Evolutionary conservation across 2,329 filamentous ascomycete species (phyloP).

Genomic region (Ophiostoma tasmaniense): DNA sequence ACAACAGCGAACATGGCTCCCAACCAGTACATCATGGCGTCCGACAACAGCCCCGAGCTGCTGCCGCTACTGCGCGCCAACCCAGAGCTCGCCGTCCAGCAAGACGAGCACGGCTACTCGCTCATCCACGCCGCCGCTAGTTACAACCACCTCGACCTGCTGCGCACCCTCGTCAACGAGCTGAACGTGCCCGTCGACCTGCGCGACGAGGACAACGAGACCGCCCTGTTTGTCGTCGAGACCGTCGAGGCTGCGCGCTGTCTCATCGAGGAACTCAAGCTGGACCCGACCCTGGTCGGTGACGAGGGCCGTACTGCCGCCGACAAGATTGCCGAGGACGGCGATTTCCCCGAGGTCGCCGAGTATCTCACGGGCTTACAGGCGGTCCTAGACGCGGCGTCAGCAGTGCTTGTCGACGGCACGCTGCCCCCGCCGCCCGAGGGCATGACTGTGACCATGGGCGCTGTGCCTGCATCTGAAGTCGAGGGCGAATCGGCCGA

Average conservation of each 20-base stretch:
- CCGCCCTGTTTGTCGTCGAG: slow-evolving; percentile 89
- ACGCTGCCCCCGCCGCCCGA: slow-evolving; percentile 58
- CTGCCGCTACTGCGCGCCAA: slow-evolving; percentile 65
- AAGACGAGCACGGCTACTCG: slow-evolving; percentile 91
- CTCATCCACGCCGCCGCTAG: slow-evolving; percentile 87
- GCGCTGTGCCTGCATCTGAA: slow-evolving; percentile 43
- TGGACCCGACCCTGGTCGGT: slow-evolving; percentile 58
- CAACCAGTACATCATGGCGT: slow-evolving; percentile 68
- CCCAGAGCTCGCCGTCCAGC: slow-evolving; percentile 65
- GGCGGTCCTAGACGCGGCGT: slow-evolving; percentile 21
- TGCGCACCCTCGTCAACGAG: slow-evolving; percentile 65
- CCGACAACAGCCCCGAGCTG: slow-evolving; percentile 69
- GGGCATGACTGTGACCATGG: slow-evolving; percentile 69
- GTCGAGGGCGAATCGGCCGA: slow-evolving; percentile 27
- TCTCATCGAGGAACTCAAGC: slow-evolving; percentile 73
- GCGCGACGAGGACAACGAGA: slow-evolving; percentile 84
- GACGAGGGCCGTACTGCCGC: slow-evolving; percentile 69
- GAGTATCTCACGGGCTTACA: slow-evolving; percentile 52
- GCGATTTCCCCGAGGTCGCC: slow-evolving; percentile 66
- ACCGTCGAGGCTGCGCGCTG: slow-evolving; percentile 67
- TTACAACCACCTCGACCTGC: slow-evolving; percentile 77
- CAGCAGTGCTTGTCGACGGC: slow-evolving; percentile 16
- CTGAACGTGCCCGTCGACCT: slow-evolving; percentile 73
- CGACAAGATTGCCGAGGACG: slow-evolving; percentile 72
- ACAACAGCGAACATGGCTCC: slow-evolving; percentile 19